Evolutionary conservation across 1,284 basidiomycete species (phyloP).

Genomic region (Kalmanozyma brasiliensis): DNA sequence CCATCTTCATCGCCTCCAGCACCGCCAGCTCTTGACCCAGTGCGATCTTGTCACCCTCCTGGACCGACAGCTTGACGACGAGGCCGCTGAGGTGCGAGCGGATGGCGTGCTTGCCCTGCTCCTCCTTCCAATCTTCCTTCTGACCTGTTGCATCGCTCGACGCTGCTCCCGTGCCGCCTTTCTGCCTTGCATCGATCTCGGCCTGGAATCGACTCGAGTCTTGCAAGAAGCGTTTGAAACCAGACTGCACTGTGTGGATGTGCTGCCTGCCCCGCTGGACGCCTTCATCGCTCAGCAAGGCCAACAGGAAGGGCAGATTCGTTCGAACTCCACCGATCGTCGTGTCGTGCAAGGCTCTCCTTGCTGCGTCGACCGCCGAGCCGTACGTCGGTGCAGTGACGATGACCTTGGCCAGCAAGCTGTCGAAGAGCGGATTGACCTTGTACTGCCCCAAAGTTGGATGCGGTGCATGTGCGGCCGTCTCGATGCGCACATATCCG

Average conservation of each 20-base stretch:
- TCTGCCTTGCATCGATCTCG: neutral
- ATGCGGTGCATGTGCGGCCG: slow-evolving; percentile 44
- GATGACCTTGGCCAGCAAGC: slow-evolving; percentile 54
- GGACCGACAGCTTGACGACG: slow-evolving; percentile 25
- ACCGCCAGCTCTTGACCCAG: slow-evolving; percentile 73
- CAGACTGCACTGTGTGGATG: slow-evolving; percentile 28
- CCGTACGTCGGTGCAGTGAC: slow-evolving; percentile 35
- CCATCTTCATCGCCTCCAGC: slow-evolving; percentile 81
- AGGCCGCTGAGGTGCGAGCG: slow-evolving; percentile 26
- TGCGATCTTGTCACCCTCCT: slow-evolving; percentile 68
- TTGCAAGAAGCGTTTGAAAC: slow-evolving; percentile 5
- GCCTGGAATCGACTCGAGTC: slow-evolving; percentile 6
- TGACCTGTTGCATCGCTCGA: neutral
- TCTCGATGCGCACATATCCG: slow-evolving; percentile 45
- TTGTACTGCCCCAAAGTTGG: slow-evolving; percentile 12
- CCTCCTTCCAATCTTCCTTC: slow-evolving; percentile 2
- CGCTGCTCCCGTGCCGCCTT: neutral
- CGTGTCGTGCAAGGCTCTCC: slow-evolving; percentile 19
- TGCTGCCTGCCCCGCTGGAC: slow-evolving; percentile 21
- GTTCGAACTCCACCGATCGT: slow-evolving; percentile 33
- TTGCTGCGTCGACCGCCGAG: slow-evolving; percentile 14
- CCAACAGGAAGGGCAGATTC: slow-evolving; percentile 30
- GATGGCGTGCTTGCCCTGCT: slow-evolving; percentile 12
- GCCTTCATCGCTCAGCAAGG: slow-evolving; percentile 17
- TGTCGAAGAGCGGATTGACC: slow-evolving; percentile 48